Percentiles rank a stretch among this genome's conserved stretches.
Evolutionary conservation across 208 protist species (phyloP).

Genomic region (Wallacemonas sp.): DNA sequence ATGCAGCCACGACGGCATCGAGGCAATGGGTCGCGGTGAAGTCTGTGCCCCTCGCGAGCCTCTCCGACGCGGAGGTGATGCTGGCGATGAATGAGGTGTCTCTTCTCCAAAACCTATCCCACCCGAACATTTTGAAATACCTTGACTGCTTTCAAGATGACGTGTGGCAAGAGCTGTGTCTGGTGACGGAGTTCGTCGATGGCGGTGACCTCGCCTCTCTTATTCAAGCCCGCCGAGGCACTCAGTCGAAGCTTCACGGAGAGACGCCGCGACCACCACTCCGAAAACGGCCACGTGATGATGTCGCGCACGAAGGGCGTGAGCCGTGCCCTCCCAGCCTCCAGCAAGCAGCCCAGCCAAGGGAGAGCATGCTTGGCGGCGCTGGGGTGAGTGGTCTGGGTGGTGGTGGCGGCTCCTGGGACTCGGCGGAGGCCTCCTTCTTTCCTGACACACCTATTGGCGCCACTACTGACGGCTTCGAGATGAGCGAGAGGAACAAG

Average conservation of each 20-base stretch:
- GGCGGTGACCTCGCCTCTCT: conserved; percentile 70
- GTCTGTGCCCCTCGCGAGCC: conserved; percentile 41
- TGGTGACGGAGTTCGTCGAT: conserved; percentile 87
- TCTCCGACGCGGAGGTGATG: conserved; percentile 63
- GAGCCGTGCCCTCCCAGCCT: too few species aligned
- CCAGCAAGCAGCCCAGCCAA: too few species aligned
- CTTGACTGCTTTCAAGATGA: conserved; percentile 84
- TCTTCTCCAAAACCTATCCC: conserved; percentile 63
- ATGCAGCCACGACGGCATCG: background rate
- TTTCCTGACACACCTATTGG: background rate
- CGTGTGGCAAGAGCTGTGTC: conserved; percentile 58
- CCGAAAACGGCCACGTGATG: background rate
- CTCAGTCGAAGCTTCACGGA: too few species aligned
- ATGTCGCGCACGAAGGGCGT: too few species aligned
- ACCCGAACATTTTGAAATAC: conserved; percentile 85
- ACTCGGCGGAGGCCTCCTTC: background rate
- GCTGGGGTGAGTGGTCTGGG: background rate
- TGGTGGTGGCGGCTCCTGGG: background rate
- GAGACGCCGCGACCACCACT: background rate
- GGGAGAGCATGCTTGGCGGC: too few species aligned
- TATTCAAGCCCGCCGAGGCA: too few species aligned
- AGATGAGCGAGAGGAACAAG: too few species aligned
- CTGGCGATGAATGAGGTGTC: conserved; percentile 83
- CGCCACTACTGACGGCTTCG: background rate
- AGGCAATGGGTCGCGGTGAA: conserved; percentile 67